Conservation (phyloP, 768 basidiomycete genomes). For the Aureoboletus auriporus region DNA sequence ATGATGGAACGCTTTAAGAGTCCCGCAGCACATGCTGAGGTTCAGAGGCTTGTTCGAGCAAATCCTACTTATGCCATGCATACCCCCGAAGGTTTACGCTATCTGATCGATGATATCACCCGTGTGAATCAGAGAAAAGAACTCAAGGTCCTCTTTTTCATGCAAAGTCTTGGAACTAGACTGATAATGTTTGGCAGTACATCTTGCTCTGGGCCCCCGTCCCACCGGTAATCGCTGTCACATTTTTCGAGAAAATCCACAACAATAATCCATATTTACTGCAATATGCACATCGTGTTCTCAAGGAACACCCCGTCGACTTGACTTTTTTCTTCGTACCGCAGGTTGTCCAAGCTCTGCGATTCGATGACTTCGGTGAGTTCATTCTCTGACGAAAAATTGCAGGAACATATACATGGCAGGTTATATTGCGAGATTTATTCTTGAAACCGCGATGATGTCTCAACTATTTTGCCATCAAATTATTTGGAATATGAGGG, state of each 20-base stretch:
- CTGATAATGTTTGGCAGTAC: conserved; percentile 47
- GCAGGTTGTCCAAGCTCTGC: conserved; percentile 94
- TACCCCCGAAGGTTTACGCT: conserved; percentile 76
- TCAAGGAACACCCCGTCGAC: conserved; percentile 92
- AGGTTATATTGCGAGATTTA: conserved; percentile 95
- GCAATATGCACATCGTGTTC: conserved; percentile 94
- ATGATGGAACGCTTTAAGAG: conserved; percentile 88
- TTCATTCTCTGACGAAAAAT: not conserved
- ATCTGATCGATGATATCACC: conserved; percentile 71
- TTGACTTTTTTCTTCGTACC: conserved; percentile 99
- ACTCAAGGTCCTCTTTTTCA: conserved; percentile 55
- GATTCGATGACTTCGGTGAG: conserved; percentile 83
- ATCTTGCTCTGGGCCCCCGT: conserved; percentile 87
- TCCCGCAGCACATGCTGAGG: conserved; percentile 61
- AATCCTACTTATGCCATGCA: conserved; percentile 67
- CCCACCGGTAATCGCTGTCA: conserved; percentile 75
- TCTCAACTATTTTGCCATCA: conserved; percentile 98
- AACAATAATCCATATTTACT: conserved; percentile 79
- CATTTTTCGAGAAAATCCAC: conserved; percentile 83
- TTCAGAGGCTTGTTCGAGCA: conserved; percentile 68
- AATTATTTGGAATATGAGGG: conserved; percentile 99
- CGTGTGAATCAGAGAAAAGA: conserved; percentile 58
- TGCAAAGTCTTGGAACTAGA: not conserved
- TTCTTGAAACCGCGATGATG: conserved; percentile 95
- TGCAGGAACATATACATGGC: not conserved